Evolutionary conservation across 805 yeast species (phyloP).

Genomic region (Saccharomyces eubayanus): DNA sequence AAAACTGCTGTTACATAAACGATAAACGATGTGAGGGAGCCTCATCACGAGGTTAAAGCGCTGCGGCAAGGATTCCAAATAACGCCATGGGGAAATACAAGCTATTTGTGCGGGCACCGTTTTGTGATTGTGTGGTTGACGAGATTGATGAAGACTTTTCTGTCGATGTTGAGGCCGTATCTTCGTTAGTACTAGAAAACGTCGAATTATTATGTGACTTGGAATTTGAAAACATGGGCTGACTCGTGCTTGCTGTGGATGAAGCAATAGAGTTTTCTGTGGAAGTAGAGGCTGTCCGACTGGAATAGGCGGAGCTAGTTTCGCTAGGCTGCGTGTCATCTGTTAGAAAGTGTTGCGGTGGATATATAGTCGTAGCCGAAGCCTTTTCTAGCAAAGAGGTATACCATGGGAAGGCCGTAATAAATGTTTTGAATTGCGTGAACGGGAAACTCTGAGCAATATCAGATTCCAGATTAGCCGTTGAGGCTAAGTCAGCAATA

Average conservation of each 20-base stretch:
- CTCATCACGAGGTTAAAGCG: not conserved
- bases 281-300: not conserved
- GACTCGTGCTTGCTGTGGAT: not conserved
- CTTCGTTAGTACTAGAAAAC: too few relatives aligned
- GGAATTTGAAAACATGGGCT: not conserved
- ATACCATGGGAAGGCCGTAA: slow-evolving; percentile 30
- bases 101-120: not conserved
- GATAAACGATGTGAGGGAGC: not conserved
- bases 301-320: not conserved
- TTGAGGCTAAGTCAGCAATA: slow-evolving; percentile 21
- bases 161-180: not conserved
- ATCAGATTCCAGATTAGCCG: slow-evolving; percentile 20
- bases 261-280: not conserved
- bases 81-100: not conserved
- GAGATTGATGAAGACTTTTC: not conserved
- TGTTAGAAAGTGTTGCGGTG: slow-evolving; percentile 21
- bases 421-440: slow-evolving; percentile 30
- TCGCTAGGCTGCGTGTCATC: not conserved
- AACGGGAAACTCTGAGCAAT: slow-evolving; percentile 31
- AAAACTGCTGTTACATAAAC: not conserved
- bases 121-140: not conserved
- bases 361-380: slow-evolving; percentile 15
- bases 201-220: not conserved
- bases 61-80: not conserved
- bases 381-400: slow-evolving; percentile 16